Base-by-base conservation (phyloP, 768 basidiomycete species). In the Kondoa subrosea region DNA sequence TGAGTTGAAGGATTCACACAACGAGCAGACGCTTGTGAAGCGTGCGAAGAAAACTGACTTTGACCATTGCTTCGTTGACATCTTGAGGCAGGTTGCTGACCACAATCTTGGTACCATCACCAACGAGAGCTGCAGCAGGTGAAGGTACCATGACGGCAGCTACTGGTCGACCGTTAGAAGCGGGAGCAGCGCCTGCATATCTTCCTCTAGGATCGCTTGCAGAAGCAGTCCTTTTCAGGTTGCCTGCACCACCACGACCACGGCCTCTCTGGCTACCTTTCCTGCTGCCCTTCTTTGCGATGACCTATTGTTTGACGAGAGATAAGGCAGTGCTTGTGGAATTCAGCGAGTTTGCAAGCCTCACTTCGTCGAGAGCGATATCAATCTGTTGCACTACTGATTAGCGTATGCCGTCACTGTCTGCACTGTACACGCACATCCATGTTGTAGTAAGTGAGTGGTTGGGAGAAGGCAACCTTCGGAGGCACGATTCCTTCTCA, bases 71-170 rank as follows among this genome's bases (percentile, higher is more conserved):
- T 77, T 97, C 92, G 72, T 90, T 93, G 66, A 99, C 93, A 75
- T 99, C 93, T 4, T 77, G 75, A 33, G 93, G 93, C 58, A 99
- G 85, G 77, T 92, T 92, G 71, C 88, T 90, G 66, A 99, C 89
- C 73, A 97, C 89, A 72, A 97, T 92, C 80, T 96, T 97, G 77
- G 62, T 34, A 3, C 66, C 69, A 56, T 69, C 69, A 27, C 65
- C 69, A 34, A 61, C 58, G 17, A 63, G 29, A 8, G 29, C 30
- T 27, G n/a, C 29, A 12, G 34, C 29, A 32, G 61, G 61, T 33
- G 61, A 63, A 8, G 61, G n/a, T n/a, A n/a, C 61, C 29, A 33
- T 31, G 16, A 33, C 61, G 14, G n/a, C 30, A 16, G 29, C 16
- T 27, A 8, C 14, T 17, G 3, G 16, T 21, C 26, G 15, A 27